These are phyloP conservation scores for Albugo laibachii DNA, from an alignment of 352 stramenopile species.

Conservation along the genomic window DNA sequence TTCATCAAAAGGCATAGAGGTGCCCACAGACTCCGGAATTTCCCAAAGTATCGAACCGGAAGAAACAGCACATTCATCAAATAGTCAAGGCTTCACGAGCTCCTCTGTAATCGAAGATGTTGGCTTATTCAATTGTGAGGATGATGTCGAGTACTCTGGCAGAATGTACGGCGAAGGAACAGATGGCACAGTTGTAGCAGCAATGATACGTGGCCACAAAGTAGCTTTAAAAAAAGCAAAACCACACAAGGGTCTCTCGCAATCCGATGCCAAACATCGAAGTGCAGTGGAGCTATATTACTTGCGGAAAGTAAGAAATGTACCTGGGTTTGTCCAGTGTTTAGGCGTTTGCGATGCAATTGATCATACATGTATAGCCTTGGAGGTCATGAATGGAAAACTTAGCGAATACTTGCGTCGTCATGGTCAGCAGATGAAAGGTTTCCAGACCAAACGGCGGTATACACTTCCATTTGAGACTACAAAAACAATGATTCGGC, in stretches of 20 bases:
- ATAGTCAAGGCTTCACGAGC: slow-evolving; percentile 26
- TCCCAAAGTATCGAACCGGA: not conserved
- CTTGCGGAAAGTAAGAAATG: slow-evolving; percentile 47
- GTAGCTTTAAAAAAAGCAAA: slow-evolving; percentile 68
- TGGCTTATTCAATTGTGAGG: slow-evolving; percentile 65
- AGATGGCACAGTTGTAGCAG: slow-evolving; percentile 55
- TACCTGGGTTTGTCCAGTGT: slow-evolving; percentile 61
- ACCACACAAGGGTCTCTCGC: slow-evolving; percentile 45
- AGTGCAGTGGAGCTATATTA: slow-evolving; percentile 65
- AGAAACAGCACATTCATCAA: not conserved
- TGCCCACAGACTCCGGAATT: too few species aligned
- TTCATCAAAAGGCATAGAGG: too few species aligned
- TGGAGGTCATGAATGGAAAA: slow-evolving; percentile 80
- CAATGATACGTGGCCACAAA: slow-evolving; percentile 59
- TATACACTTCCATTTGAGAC: slow-evolving; percentile 36
- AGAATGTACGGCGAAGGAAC: slow-evolving; percentile 72
- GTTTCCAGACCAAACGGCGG: slow-evolving; percentile 19
- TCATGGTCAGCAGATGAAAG: slow-evolving; percentile 19
- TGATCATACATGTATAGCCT: slow-evolving; percentile 65
- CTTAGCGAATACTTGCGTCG: slow-evolving; percentile 65
- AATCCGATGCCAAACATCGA: slow-evolving; percentile 60
- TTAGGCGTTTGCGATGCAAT: slow-evolving; percentile 65
- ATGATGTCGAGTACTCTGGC: slow-evolving; percentile 60
- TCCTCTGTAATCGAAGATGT: slow-evolving; percentile 71
- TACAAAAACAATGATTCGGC: slow-evolving; percentile 32